Percentiles rank a stretch among this genome's conserved stretches.
Evolutionary conservation across 164 flowering plant species (phyloP).

Genomic region (Piper betle): DNA sequence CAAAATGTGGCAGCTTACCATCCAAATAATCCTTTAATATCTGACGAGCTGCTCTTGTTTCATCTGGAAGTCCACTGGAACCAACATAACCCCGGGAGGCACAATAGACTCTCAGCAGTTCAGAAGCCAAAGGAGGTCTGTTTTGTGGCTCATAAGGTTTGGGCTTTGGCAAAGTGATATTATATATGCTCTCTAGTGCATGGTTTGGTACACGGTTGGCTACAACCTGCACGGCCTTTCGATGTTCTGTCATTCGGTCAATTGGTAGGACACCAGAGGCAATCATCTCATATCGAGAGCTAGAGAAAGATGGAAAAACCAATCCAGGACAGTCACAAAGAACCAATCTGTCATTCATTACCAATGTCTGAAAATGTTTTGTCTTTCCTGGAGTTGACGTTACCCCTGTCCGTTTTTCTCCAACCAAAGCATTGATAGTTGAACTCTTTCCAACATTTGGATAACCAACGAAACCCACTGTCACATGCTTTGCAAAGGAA

Average conservation of each 20-base stretch:
- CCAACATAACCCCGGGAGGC: slow-evolving; percentile 82
- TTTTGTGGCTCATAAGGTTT: slow-evolving; percentile 70
- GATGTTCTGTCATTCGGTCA: slow-evolving; percentile 81
- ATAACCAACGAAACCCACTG: slow-evolving; percentile 92
- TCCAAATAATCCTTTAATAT: slow-evolving; percentile 86
- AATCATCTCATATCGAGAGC: slow-evolving; percentile 90
- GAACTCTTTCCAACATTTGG: slow-evolving; percentile 98
- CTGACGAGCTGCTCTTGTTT: slow-evolving; percentile 68
- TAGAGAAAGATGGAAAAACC: slow-evolving; percentile 90
- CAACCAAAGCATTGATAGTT: slow-evolving; percentile 91
- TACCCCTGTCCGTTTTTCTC: slow-evolving; percentile 80
- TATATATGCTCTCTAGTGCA: slow-evolving; percentile 55
- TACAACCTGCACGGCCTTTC: slow-evolving; percentile 82
- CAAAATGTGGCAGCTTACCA: slow-evolving; percentile 77
- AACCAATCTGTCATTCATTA: slow-evolving; percentile 64
- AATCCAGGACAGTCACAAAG: slow-evolving; percentile 97
- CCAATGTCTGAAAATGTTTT: slow-evolving; percentile 89
- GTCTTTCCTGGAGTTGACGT: slow-evolving; percentile 99
- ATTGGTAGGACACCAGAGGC: slow-evolving; percentile 91
- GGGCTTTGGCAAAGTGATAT: slow-evolving; percentile 70
- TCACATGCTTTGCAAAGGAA: slow-evolving; percentile 27
- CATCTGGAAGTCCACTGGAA: slow-evolving; percentile 91
- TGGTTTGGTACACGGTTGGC: slow-evolving; percentile 65
- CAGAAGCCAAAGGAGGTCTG: slow-evolving; percentile 71
- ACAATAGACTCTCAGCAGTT: slow-evolving; percentile 67